phyloP scores from a whole-genome alignment of 495 filamentous ascomycete genomes.

The Penicillium subrubescens region DNA sequence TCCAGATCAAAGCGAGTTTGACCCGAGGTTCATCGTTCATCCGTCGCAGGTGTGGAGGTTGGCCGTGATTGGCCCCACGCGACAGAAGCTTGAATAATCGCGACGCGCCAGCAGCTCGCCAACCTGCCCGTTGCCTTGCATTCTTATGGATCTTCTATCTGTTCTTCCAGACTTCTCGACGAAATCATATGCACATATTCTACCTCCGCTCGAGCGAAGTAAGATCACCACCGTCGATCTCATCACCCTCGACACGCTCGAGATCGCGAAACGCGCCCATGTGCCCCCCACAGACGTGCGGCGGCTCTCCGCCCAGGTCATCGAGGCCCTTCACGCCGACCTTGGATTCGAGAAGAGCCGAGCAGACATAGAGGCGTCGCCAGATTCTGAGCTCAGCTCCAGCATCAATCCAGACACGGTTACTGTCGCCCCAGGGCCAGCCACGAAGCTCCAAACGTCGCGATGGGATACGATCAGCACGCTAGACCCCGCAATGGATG shows the following conservation, averaged over 20 bases:
- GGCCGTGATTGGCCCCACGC: constrained; percentile 7
- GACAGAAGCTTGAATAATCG: constrained; percentile 10
- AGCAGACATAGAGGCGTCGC: constrained; percentile 13
- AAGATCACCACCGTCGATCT: constrained; percentile 80
- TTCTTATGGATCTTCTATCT: constrained; percentile 75
- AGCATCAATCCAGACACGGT: constrained; percentile 26
- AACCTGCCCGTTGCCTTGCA: constrained; percentile 9
- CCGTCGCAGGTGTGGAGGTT: neutral
- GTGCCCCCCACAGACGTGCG: constrained; percentile 78
- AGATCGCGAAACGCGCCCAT: constrained; percentile 84
- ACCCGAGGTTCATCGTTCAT: neutral
- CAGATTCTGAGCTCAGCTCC: constrained; percentile 25
- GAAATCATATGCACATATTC: constrained; percentile 66
- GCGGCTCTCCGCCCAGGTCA: constrained; percentile 64
- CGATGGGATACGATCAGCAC: constrained; percentile 74
- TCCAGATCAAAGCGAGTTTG: neutral
- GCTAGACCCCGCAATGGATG: constrained; percentile 73
- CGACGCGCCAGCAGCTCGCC: constrained; percentile 15
- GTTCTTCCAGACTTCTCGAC: constrained; percentile 80
- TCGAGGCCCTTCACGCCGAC: constrained; percentile 65
- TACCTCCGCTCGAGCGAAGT: constrained; percentile 77
- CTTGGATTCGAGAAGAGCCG: constrained; percentile 49
- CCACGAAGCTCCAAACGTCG: constrained; percentile 36
- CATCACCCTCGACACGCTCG: constrained; percentile 77
- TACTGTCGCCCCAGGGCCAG: constrained; percentile 21